These are phyloP conservation scores for Agrocybe chaxingu DNA, from an alignment of 768 basidiomycete species.

Conservation along the genomic window DNA sequence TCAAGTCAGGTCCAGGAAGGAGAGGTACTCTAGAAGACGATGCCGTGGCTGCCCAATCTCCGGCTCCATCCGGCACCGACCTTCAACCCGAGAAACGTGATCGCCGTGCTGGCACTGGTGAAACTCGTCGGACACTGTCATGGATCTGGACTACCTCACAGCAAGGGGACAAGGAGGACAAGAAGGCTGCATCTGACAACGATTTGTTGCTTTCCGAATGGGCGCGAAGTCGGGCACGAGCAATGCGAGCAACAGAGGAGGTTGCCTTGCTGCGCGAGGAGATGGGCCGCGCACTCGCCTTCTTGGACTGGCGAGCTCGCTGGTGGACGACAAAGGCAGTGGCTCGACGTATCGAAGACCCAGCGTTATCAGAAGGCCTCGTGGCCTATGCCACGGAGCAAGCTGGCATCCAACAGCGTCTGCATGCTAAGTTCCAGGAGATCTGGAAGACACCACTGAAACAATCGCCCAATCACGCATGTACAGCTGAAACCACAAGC, in stretches of 20 bases:
- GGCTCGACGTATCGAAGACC: background rate
- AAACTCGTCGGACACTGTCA: slow-evolving; percentile 1
- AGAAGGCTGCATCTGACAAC: too few relatives aligned
- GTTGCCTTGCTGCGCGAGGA: background rate
- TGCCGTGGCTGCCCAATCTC: too few relatives aligned
- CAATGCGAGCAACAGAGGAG: background rate
- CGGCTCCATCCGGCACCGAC: background rate
- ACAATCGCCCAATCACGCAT: too few relatives aligned
- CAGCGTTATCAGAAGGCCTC: background rate
- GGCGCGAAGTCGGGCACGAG: background rate
- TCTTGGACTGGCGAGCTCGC: background rate
- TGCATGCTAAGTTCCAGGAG: too few relatives aligned
- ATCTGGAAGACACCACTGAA: too few relatives aligned
- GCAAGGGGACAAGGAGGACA: too few relatives aligned
- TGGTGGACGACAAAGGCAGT: background rate
- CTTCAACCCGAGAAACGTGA: background rate
- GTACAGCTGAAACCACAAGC: too few relatives aligned
- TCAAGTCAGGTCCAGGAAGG: background rate
- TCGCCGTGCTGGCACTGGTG: slow-evolving; percentile 2
- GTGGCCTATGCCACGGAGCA: background rate
- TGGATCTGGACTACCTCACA: slow-evolving; percentile 12
- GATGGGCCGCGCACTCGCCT: background rate
- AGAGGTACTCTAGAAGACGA: slow-evolving; percentile 2
- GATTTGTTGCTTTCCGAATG: background rate
- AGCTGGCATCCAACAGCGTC: background rate